Conservation (phyloP, 2,329 filamentous ascomycete species). For the Fusarium camptoceras region DNA sequence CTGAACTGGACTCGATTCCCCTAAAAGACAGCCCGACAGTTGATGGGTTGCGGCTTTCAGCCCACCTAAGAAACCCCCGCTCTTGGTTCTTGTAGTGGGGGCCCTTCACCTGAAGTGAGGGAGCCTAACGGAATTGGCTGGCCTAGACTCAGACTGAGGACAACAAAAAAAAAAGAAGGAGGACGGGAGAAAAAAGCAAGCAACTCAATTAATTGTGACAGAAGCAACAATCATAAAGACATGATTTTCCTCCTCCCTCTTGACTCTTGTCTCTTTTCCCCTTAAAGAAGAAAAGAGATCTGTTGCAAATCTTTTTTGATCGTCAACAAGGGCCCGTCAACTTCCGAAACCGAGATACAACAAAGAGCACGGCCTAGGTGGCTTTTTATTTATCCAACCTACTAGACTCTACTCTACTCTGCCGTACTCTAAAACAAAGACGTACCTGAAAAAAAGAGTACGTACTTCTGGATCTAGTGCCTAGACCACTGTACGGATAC, state of each 20-base stretch:
- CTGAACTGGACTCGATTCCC: not conserved
- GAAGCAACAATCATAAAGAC: slow-evolving; percentile 21
- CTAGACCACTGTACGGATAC: slow-evolving; percentile 10
- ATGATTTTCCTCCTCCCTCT: not conserved
- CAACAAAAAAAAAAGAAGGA: not conserved
- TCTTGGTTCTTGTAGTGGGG: not conserved
- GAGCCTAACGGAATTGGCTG: not conserved
- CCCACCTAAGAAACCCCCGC: not conserved
- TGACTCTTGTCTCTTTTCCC: not conserved
- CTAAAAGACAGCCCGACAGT: not conserved
- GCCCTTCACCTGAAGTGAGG: not conserved
- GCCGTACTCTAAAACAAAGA: not conserved
- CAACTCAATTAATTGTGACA: not conserved
- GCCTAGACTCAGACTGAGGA: not conserved
- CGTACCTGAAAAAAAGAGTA: not conserved
- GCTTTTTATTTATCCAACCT: not conserved
- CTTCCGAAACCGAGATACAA: slow-evolving; percentile 33
- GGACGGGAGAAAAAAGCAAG: slow-evolving; percentile 27
- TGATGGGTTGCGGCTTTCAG: not conserved
- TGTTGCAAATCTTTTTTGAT: slow-evolving; percentile 30
- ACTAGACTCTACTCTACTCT: not conserved
- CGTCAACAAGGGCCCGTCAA: slow-evolving; percentile 36
- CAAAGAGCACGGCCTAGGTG: slow-evolving; percentile 10
- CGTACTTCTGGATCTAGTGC: not conserved
- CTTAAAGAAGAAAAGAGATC: not conserved